Percentiles rank a stretch among this genome's conserved stretches.
These are phyloP conservation scores for Pistacia integerrima DNA, from an alignment of 345 rosid species.

Conservation along the genomic window DNA sequence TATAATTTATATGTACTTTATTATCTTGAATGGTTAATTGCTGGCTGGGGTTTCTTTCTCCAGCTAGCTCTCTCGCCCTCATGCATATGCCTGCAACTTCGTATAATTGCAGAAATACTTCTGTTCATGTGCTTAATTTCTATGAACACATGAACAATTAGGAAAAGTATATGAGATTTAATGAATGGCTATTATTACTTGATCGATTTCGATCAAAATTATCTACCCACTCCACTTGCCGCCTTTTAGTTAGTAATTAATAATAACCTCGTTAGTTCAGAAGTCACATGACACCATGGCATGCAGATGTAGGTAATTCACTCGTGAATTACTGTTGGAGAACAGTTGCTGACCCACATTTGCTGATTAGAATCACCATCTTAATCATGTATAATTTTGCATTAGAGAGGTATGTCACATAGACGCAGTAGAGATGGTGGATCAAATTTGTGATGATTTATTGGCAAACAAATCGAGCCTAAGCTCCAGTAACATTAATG, in stretches of 20 bases:
- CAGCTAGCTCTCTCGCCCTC: not conserved
- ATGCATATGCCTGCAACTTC: too few relatives aligned
- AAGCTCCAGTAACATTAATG: not conserved
- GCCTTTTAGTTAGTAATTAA: too few relatives aligned
- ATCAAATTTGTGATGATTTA: not conserved
- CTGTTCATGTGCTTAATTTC: not conserved
- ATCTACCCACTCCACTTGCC: too few relatives aligned
- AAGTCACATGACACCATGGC: not conserved
- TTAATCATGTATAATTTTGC: too few relatives aligned
- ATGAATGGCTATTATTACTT: too few relatives aligned
- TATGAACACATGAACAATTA: too few relatives aligned
- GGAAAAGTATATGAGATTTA: too few relatives aligned
- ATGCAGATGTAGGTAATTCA: not conserved
- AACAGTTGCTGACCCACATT: not conserved
- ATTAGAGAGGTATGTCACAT: not conserved
- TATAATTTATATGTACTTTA: too few relatives aligned
- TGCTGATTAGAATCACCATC: not conserved
- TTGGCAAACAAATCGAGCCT: not conserved
- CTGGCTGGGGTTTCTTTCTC: not conserved
- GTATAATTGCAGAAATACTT: not conserved
- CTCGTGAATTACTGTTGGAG: slow-evolving; percentile 21
- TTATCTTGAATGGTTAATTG: not conserved
- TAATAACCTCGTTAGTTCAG: not conserved
- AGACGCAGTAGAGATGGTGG: not conserved
- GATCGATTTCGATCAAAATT: too few relatives aligned